Evolutionary conservation across 805 yeast species (phyloP).

Genomic region (Brettanomyces anomalus): DNA sequence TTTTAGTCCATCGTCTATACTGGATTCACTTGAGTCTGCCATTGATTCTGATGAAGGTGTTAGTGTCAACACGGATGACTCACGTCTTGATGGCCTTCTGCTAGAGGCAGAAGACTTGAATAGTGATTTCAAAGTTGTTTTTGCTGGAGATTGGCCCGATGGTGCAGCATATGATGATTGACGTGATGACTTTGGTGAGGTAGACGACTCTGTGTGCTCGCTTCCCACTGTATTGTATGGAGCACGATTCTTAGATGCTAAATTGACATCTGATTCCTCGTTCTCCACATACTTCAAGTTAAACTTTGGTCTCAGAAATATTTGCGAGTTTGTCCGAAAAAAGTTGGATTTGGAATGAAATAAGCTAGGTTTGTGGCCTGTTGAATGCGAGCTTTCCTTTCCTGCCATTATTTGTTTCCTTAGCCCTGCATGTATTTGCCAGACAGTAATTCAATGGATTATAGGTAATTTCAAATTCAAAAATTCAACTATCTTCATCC

Average conservation of each 20-base stretch:
- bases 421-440: too few species aligned
- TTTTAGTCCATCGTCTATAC: too few species aligned
- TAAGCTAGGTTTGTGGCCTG: not conserved
- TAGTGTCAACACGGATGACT: not conserved
- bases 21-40: not conserved
- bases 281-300: conserved; percentile 13
- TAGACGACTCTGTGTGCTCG: conserved; percentile 6
- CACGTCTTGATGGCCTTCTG: not conserved
- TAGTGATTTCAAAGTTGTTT: not conserved
- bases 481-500: too few species aligned
- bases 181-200: conserved; percentile 15
- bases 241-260: not conserved
- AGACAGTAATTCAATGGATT: too few species aligned
- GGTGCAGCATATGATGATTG: conserved; percentile 9
- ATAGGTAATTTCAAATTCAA: too few species aligned
- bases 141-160: not conserved
- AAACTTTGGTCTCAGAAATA: conserved; percentile 8
- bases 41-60: not conserved
- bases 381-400: not conserved
- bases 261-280: not conserved
- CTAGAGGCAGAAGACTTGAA: not conserved
- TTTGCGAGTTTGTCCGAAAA: conserved; percentile 1
- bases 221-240: conserved; percentile 4
- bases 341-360: conserved; percentile 1
- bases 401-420: not conserved